A percentile compares a stretch with the other conserved stretches of the same genome.
phyloP scores from a whole-genome alignment of 1,139 yeast species.

The Ogataea hybrid region DNA sequence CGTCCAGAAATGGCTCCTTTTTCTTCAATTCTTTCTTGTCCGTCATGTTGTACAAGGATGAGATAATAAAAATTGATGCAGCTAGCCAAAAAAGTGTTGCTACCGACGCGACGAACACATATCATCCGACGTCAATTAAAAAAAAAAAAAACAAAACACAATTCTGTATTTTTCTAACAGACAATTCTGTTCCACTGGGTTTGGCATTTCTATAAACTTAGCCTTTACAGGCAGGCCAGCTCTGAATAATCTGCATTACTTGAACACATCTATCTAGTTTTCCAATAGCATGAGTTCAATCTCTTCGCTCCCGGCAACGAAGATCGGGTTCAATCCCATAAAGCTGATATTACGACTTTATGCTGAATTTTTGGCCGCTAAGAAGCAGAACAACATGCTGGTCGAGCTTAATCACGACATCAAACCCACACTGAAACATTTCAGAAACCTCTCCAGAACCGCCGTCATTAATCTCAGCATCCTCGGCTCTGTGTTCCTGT shows the following conservation, averaged over 20 bases:
- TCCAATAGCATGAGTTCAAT: neutral
- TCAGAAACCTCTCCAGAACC: constrained; percentile 30
- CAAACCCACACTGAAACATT: constrained; percentile 18
- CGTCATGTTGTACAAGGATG: neutral
- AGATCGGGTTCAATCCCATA: constrained; percentile 15
- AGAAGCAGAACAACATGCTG: constrained; percentile 19
- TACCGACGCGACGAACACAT: constrained; percentile 6
- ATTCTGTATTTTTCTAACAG: constrained; percentile 5
- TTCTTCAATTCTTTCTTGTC: neutral
- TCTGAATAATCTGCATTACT: too few relatives aligned
- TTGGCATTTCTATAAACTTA: neutral
- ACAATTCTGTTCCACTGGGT: constrained; percentile 2
- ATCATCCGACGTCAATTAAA: neutral
- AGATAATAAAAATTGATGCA: neutral
- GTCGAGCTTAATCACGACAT: constrained; percentile 16
- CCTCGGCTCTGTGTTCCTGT: constrained; percentile 37
- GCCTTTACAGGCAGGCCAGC: too few relatives aligned
- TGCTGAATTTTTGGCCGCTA: constrained; percentile 15
- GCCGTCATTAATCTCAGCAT: constrained; percentile 38
- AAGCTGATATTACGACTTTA: constrained; percentile 15
- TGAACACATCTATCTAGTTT: neutral
- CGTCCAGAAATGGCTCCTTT: neutral
- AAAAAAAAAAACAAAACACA: constrained; percentile 5
- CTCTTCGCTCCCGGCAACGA: neutral
- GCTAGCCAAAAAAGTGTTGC: too few relatives aligned